These are phyloP conservation scores for Pseudogymnoascus sp. DNA, from an alignment of 2,329 filamentous ascomycete genomes.

Conservation along the genomic window DNA sequence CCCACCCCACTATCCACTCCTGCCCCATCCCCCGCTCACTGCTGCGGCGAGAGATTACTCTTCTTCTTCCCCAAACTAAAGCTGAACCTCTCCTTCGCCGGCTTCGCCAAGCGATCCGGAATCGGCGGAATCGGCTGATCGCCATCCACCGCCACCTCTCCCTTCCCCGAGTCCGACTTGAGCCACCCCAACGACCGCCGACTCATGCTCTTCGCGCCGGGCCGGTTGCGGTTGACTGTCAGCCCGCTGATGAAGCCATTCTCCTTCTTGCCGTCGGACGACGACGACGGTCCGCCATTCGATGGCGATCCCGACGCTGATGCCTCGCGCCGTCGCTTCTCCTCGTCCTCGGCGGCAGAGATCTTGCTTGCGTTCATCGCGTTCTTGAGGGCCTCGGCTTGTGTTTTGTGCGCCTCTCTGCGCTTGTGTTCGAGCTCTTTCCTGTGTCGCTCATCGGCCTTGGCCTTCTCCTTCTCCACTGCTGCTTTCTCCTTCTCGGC, in stretches of 20 bases:
- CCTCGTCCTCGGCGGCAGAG: constrained; percentile 48
- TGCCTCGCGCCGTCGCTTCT: constrained; percentile 49
- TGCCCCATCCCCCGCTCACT: background rate
- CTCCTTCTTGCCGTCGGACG: constrained; percentile 20
- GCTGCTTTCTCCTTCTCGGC: constrained; percentile 35
- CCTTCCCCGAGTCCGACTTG: constrained; percentile 5
- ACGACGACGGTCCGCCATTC: background rate
- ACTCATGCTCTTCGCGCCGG: constrained; percentile 70
- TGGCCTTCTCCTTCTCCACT: constrained; percentile 36
- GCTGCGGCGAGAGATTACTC: constrained; percentile 39
- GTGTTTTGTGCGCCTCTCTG: constrained; percentile 36
- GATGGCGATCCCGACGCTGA: constrained; percentile 9
- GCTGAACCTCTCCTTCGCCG: constrained; percentile 56
- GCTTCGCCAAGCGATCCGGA: constrained; percentile 40
- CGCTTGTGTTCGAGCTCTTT: constrained; percentile 26
- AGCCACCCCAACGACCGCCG: constrained; percentile 63
- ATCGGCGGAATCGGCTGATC: constrained; percentile 23
- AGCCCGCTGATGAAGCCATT: constrained; percentile 43
- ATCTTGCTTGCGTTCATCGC: constrained; percentile 48
- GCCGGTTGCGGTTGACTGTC: constrained; percentile 46
- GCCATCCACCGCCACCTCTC: constrained; percentile 22
- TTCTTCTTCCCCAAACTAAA: constrained; percentile 64
- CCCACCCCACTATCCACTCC: background rate
- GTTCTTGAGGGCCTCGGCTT: constrained; percentile 51
- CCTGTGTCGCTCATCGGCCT: constrained; percentile 38